phyloP scores from a whole-genome alignment of 2,329 filamentous ascomycete genomes.

The Niveomyces coronatus region DNA sequence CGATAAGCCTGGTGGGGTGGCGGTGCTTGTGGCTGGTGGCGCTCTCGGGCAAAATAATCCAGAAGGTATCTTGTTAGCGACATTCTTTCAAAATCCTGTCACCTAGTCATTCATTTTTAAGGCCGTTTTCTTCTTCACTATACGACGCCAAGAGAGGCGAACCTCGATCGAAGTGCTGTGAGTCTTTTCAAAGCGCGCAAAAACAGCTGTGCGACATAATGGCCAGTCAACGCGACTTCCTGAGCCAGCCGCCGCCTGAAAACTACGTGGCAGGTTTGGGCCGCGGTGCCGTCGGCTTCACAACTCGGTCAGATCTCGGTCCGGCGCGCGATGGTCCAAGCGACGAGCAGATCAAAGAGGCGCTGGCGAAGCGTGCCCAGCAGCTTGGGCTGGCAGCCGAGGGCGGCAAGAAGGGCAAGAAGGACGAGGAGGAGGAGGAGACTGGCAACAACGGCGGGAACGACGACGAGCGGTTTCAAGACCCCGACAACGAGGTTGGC shows the following conservation, averaged over 20 bases:
- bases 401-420: slow-evolving; percentile 58
- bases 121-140: no score
- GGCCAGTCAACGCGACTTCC: slow-evolving; percentile 66
- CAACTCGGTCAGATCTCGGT: slow-evolving; percentile 90
- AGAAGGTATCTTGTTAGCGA: no score
- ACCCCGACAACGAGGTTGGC: slow-evolving; percentile 94
- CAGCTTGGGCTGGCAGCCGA: slow-evolving; percentile 62
- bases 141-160: no score
- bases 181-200: no score
- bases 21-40: not conserved
- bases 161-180: no score
- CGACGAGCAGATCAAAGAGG: slow-evolving; percentile 97
- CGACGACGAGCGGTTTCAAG: slow-evolving; percentile 76
- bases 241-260: slow-evolving; percentile 75
- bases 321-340: slow-evolving; percentile 91
- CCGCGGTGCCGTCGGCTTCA: slow-evolving; percentile 96
- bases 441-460: slow-evolving; percentile 66
- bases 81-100: no score
- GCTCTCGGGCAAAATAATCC: no score
- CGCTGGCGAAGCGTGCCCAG: slow-evolving; percentile 84
- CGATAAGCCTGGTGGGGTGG: slow-evolving; percentile 13
- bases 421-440: slow-evolving; percentile 58
- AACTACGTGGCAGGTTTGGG: slow-evolving; percentile 94
- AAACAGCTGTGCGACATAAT: slow-evolving; percentile 30
- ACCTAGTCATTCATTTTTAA: no score